Percentiles rank a stretch among this genome's conserved stretches.
These are phyloP conservation scores for Apiospora sp. DNA, from an alignment of 2,329 filamentous ascomycete species.

Conservation along the genomic window DNA sequence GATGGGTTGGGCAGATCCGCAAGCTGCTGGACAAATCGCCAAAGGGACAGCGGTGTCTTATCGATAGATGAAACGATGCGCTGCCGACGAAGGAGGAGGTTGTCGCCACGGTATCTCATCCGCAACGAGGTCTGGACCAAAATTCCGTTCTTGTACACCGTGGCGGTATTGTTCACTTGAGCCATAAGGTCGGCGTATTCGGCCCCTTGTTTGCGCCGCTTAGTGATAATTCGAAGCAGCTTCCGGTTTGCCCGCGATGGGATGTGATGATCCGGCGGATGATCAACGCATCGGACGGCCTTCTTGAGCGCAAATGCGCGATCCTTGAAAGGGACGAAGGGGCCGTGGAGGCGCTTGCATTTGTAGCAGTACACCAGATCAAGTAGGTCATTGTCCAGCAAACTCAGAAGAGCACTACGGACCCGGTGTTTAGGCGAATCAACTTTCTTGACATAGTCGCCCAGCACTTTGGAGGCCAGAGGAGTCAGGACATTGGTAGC, in stretches of 20 bases:
- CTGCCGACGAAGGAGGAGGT: slow-evolving; percentile 32
- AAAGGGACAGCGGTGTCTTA: slow-evolving; percentile 34
- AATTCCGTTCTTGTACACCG: slow-evolving; percentile 33
- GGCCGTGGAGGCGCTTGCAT: slow-evolving; percentile 36
- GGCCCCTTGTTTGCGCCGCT: slow-evolving; percentile 32
- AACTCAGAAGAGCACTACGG: slow-evolving; percentile 34
- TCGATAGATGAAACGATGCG: slow-evolving; percentile 36
- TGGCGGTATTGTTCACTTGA: slow-evolving; percentile 37
- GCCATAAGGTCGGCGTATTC: slow-evolving; percentile 34
- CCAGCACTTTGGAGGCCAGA: slow-evolving; percentile 28
- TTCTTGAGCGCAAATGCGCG: slow-evolving; percentile 33
- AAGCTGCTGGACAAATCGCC: slow-evolving; percentile 33
- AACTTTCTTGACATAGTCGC: slow-evolving; percentile 29
- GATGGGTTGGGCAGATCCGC: slow-evolving; percentile 25
- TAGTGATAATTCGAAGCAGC: slow-evolving; percentile 36
- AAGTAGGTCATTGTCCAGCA: slow-evolving; percentile 35
- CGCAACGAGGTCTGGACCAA: slow-evolving; percentile 33
- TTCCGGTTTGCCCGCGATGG: slow-evolving; percentile 37
- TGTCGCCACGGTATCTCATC: slow-evolving; percentile 34
- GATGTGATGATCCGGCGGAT: slow-evolving; percentile 36
- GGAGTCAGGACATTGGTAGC: neutral
- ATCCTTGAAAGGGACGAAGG: slow-evolving; percentile 35
- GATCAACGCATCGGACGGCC: slow-evolving; percentile 33
- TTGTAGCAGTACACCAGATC: slow-evolving; percentile 39
- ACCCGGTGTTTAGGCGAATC: slow-evolving; percentile 31